These are phyloP conservation scores for Serendipita sp. DNA, from an alignment of 768 basidiomycete species.

Conservation along the genomic window DNA sequence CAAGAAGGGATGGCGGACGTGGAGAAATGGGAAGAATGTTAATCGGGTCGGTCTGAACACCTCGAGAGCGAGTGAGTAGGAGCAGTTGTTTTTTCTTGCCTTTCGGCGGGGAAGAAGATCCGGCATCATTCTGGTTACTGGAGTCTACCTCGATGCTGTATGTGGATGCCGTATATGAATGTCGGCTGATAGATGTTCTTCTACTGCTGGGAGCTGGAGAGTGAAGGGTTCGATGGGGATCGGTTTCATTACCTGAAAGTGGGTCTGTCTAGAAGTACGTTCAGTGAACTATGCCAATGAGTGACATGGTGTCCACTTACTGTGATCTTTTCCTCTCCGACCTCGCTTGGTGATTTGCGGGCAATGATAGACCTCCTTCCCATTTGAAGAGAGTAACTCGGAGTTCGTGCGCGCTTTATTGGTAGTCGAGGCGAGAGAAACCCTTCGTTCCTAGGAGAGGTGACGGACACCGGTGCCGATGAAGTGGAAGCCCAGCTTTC, in stretches of 20 bases:
- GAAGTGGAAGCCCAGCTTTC: neutral
- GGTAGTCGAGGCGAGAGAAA: neutral
- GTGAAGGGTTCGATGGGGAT: neutral
- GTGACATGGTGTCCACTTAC: neutral
- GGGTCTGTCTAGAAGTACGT: neutral
- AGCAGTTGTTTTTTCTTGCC: conserved; percentile 20
- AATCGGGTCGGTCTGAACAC: conserved; percentile 48
- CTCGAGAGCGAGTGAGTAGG: conserved; percentile 43
- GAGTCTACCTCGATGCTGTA: conserved; percentile 1
- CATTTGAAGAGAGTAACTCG: neutral
- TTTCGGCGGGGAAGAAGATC: conserved; percentile 10
- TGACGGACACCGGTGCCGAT: neutral
- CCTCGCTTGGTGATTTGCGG: neutral
- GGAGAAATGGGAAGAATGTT: conserved; percentile 16
- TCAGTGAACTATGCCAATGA: neutral
- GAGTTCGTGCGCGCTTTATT: neutral
- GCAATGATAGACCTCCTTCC: neutral
- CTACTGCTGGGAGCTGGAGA: neutral
- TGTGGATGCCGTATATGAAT: neutral
- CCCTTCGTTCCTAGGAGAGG: neutral
- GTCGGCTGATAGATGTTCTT: conserved; percentile 1
- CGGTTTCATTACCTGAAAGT: neutral
- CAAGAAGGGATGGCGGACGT: conserved; percentile 6
- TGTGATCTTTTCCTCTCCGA: neutral
- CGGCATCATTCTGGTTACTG: neutral